Conservation (phyloP, 1,284 basidiomycete species). For the Ustilago trichophora region DNA sequence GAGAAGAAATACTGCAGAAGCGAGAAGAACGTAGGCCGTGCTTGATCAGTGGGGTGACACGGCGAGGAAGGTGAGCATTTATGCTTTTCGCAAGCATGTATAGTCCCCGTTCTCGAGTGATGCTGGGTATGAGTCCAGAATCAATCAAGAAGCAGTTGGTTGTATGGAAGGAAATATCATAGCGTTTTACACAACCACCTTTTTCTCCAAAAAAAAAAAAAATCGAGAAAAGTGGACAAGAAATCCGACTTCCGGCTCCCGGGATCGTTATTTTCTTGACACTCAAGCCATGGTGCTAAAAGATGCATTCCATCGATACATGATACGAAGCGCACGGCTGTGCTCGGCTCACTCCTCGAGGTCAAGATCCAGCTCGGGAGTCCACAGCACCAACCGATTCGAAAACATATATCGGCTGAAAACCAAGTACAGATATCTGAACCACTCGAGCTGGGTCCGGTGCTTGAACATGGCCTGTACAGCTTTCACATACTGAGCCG, state of each 20-base stretch:
- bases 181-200: background rate
- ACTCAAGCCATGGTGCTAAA: background rate
- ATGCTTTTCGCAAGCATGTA: conserved; percentile 22
- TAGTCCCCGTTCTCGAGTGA: background rate
- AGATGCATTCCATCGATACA: background rate
- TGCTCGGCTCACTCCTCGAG: background rate
- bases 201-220: conserved; percentile 2
- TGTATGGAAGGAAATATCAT: background rate
- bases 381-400: conserved; percentile 35
- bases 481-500: conserved; percentile 29
- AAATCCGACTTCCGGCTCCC: conserved; percentile 9
- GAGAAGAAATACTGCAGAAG: background rate
- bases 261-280: background rate
- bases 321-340: too few relatives aligned
- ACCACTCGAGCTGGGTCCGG: conserved; percentile 62
- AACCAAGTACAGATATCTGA: conserved; percentile 58
- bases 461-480: conserved; percentile 59
- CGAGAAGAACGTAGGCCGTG: background rate
- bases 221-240: background rate
- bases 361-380: conserved; percentile 17
- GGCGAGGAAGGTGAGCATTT: background rate
- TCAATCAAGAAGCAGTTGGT: background rate
- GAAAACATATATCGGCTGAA: conserved; percentile 58
- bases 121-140: background rate
- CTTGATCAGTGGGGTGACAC: background rate